A percentile compares a stretch with the other conserved stretches of the same genome.
phyloP scores from a whole-genome alignment of 495 filamentous ascomycete species.

The Durotheca rogersii region DNA sequence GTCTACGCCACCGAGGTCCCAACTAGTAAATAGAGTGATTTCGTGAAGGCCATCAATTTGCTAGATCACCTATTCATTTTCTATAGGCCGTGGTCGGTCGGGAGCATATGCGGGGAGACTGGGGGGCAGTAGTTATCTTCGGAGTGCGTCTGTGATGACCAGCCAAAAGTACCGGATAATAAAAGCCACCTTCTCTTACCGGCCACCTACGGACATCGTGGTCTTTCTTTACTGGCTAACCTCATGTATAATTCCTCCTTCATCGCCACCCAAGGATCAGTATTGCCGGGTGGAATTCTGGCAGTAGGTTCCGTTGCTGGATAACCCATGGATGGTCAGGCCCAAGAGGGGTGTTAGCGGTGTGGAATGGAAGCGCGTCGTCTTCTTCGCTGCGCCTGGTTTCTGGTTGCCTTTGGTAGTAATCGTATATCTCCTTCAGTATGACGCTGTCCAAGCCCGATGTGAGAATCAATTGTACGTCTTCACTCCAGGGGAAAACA shows the following conservation, averaged over 20 bases:
- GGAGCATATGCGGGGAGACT: too few species aligned
- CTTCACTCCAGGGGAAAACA: slow-evolving; percentile 28
- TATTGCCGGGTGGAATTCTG: slow-evolving; percentile 32
- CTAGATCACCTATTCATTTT: too few species aligned
- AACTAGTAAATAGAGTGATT: too few species aligned
- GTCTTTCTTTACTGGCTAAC: too few species aligned
- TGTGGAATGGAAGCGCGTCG: slow-evolving; percentile 1
- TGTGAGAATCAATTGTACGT: slow-evolving; percentile 30
- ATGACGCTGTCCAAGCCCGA: slow-evolving; percentile 26
- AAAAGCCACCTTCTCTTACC: too few species aligned
- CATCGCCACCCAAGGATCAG: slow-evolving; percentile 30
- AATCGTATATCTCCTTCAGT: slow-evolving; percentile 22
- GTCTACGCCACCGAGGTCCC: too few species aligned
- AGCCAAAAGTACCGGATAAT: too few species aligned
- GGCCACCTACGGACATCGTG: too few species aligned
- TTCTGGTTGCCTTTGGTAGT: slow-evolving; percentile 18
- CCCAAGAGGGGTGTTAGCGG: slow-evolving; percentile 5
- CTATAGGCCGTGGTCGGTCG: too few species aligned
- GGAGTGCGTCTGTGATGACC: too few species aligned
- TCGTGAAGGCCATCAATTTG: too few species aligned
- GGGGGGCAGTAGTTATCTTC: too few species aligned
- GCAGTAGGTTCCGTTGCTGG: slow-evolving; percentile 28
- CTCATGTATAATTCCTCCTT: background rate
- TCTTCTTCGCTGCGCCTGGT: slow-evolving; percentile 7
- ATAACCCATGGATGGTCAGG: slow-evolving; percentile 33